Percentiles rank a stretch among this genome's conserved stretches.
These are phyloP conservation scores for Metarhizium album DNA, from an alignment of 2,329 filamentous ascomycete genomes.

Conservation along the genomic window DNA sequence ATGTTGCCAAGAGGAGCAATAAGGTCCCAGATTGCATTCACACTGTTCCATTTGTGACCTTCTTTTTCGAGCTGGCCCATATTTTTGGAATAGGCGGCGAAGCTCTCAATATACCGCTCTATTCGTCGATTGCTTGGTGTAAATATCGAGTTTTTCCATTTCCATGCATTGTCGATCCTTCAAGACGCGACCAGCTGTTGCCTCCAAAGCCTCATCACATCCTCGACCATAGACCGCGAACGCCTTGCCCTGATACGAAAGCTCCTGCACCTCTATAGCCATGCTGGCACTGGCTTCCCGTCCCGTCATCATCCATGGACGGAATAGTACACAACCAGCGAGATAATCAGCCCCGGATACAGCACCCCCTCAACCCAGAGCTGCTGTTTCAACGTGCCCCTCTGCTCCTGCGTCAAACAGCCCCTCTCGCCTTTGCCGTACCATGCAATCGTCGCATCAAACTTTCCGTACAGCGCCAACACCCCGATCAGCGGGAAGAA, in stretches of 20 bases:
- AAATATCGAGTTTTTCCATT: not conserved
- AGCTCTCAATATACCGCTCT: not conserved
- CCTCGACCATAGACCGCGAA: too few relatives aligned
- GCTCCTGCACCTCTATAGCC: not conserved
- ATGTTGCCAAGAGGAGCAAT: too few relatives aligned
- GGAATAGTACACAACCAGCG: constrained; percentile 21
- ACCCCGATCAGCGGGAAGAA: constrained; percentile 37
- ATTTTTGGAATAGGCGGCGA: not conserved
- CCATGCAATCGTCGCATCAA: constrained; percentile 37
- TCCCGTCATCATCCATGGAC: constrained; percentile 7
- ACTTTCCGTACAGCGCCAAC: constrained; percentile 31
- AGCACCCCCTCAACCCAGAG: constrained; percentile 25
- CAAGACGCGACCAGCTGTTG: not conserved
- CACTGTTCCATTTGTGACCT: too few relatives aligned
- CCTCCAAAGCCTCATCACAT: not conserved
- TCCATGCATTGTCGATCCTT: not conserved
- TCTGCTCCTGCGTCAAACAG: constrained; percentile 23
- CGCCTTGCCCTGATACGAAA: not conserved
- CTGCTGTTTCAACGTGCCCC: constrained; percentile 22
- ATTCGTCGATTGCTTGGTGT: not conserved
- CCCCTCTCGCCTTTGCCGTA: constrained; percentile 34
- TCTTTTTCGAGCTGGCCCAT: too few relatives aligned
- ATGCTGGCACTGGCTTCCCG: not conserved
- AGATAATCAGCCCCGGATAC: constrained; percentile 21
- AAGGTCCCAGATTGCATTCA: too few relatives aligned